Evolutionary conservation across 306 rosid species (phyloP).

Genomic region (Spatholobus suberectus): DNA sequence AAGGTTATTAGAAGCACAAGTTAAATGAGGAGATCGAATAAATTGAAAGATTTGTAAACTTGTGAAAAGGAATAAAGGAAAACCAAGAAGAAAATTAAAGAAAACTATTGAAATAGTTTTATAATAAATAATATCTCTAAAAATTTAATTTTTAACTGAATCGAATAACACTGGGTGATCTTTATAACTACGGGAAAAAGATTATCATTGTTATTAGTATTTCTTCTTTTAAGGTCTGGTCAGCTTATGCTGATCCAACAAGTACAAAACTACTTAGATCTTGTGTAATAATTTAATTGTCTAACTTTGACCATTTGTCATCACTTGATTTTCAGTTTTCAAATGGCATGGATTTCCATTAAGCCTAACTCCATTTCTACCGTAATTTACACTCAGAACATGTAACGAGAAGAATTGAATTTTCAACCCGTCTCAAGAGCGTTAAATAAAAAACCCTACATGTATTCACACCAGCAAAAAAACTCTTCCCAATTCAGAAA

Average conservation of each 20-base stretch:
- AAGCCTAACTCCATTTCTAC: background rate
- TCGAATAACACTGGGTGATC: no score
- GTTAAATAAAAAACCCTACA: constrained; percentile 4
- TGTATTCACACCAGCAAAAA: constrained; percentile 38
- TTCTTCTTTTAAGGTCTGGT: no score
- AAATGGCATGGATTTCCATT: constrained; percentile 17
- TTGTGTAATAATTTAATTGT: background rate
- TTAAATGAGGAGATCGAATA: no score
- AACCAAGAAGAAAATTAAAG: background rate
- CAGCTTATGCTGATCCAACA: background rate
- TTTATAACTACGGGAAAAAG: no score
- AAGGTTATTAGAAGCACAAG: no score
- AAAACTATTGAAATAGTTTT: no score
- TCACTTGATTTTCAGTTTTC: background rate
- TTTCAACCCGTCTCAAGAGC: constrained; percentile 8
- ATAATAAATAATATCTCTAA: no score
- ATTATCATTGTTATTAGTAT: no score
- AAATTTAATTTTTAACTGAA: no score
- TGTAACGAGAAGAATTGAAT: constrained; percentile 7
- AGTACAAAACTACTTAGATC: background rate
- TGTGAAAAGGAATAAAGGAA: background rate
- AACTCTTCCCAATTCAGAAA: constrained; percentile 23
- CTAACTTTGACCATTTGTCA: background rate
- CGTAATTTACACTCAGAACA: constrained; percentile 40
- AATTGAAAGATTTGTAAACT: background rate